Percentiles rank a stretch among this genome's conserved stretches.
Evolutionary conservation across 129 eudicot genomes (phyloP).

Genomic region (Logfia minima): DNA sequence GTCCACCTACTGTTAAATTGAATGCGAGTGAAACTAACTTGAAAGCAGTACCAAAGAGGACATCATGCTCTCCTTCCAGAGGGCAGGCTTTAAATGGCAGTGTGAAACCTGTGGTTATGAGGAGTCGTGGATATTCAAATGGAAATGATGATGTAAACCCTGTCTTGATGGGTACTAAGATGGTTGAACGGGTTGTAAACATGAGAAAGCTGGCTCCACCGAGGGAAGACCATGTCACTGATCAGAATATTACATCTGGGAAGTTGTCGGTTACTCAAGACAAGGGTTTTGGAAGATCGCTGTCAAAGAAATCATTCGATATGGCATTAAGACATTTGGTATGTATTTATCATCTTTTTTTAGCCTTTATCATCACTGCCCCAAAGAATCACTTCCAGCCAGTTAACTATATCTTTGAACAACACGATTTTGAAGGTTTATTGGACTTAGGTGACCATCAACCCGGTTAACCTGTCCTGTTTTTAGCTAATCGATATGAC

Average conservation of each 20-base stretch:
- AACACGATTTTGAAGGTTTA: neutral
- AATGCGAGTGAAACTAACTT: constrained; percentile 31
- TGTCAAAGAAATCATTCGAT: constrained; percentile 78
- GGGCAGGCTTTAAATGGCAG: constrained; percentile 43
- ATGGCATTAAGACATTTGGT: constrained; percentile 98
- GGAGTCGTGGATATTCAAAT: constrained; percentile 43
- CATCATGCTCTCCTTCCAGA: constrained; percentile 60
- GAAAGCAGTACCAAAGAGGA: constrained; percentile 47
- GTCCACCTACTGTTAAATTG: constrained; percentile 27
- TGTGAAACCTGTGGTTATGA: constrained; percentile 40
- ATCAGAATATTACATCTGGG: constrained; percentile 41
- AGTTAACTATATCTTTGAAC: neutral
- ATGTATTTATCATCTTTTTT: constrained; percentile 15
- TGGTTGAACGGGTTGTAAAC: constrained; percentile 95
- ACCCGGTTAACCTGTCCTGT: neutral
- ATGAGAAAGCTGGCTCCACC: constrained; percentile 97
- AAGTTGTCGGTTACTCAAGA: constrained; percentile 57
- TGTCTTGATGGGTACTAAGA: constrained; percentile 81
- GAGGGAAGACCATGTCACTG: constrained; percentile 41
- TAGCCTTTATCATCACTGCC: neutral
- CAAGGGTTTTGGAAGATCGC: constrained; percentile 87
- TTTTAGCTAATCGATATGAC: neutral
- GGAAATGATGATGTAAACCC: constrained; percentile 77
- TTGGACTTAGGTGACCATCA: neutral
- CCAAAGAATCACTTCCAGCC: too few relatives aligned